Evolutionary conservation across 2,329 filamentous ascomycete genomes (phyloP), one percentile per base, ranked within the genome.

Genomic region (Emericellopsis cladophorae): DNA sequence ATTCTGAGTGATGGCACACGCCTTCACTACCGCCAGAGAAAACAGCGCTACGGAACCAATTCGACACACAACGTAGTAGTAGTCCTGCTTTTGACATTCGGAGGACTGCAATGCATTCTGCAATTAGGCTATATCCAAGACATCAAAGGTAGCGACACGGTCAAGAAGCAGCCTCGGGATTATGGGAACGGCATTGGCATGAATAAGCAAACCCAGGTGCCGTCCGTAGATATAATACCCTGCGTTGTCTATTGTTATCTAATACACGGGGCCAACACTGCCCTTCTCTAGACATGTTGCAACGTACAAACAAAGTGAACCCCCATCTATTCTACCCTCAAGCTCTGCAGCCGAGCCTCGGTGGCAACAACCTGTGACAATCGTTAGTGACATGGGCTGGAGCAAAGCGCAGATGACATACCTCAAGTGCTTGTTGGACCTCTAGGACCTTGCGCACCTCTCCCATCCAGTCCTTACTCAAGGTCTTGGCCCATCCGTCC

Each of bases 341-440:
- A 65, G 63, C 85, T 94, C 66, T 92, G 85, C 52, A 95, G 68
- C 52, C 89, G 76, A 33, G 89, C 89, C 67, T 95, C 88, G 5
- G 88, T 85, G 50, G 87, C 80, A 65, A 95, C 93, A 43, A 93
- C 80, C 84, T 89, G 51, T 29, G 23, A 21, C n/a, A 24, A 14
- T 22, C 32, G 47, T 61, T 49, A 60, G 56, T 36, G 15, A 46
- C 42, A 33, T 16, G 11, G 18, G 2, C 12, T 14, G 37, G 3
- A 18, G 21, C 39, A 8, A 10, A 22, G 31, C 40, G 16, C 37
- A 40, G 31, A 37, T n/a, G 48, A 74, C 81, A 79, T 64, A 95
- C 92, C 63, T 98, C 92, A 54, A 98, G 72, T 54, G 92, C 92
- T 67, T 98, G 92, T 65, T 85, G 81, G 48, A 96, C 92, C 67